phyloP scores from a whole-genome alignment of 2,329 filamentous ascomycete species.

The Thielaviopsis euricoi region DNA sequence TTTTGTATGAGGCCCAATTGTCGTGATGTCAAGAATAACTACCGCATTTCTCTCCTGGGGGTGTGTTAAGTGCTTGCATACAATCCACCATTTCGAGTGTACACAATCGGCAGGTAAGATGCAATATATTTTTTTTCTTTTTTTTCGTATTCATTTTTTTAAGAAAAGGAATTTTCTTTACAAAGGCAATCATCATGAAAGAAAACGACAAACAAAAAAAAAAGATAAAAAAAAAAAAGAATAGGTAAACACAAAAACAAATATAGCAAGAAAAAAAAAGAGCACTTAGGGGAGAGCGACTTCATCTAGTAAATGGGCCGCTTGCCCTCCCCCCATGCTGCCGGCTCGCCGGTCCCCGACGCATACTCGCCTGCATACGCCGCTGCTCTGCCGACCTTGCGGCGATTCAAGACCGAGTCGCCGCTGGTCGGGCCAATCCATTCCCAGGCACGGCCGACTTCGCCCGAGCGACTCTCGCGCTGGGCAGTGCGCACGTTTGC shows the following conservation, averaged over 20 bases:
- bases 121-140: too few relatives aligned
- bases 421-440: constrained; percentile 46
- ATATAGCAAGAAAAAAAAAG: neutral
- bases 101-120: neutral
- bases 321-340: constrained; percentile 25
- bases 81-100: too few relatives aligned
- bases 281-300: neutral
- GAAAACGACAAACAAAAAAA: neutral
- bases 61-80: too few relatives aligned
- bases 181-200: neutral
- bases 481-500: constrained; percentile 69
- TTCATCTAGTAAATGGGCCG: constrained; percentile 24
- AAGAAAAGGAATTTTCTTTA: too few relatives aligned
- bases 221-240: constrained; percentile 7
- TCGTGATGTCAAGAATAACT: too few relatives aligned
- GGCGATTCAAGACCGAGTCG: constrained; percentile 18
- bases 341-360: constrained; percentile 4
- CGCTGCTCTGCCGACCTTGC: constrained; percentile 30
- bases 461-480: constrained; percentile 49
- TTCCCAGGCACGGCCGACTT: constrained; percentile 51
- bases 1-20: too few relatives aligned
- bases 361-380: constrained; percentile 30
- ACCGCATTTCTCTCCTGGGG: too few relatives aligned
- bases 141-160: too few relatives aligned
- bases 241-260: too few relatives aligned